Base-by-base conservation (phyloP, 2,329 filamentous ascomycete species). In the Ophiocordyceps camponoti-leonardi region DNA sequence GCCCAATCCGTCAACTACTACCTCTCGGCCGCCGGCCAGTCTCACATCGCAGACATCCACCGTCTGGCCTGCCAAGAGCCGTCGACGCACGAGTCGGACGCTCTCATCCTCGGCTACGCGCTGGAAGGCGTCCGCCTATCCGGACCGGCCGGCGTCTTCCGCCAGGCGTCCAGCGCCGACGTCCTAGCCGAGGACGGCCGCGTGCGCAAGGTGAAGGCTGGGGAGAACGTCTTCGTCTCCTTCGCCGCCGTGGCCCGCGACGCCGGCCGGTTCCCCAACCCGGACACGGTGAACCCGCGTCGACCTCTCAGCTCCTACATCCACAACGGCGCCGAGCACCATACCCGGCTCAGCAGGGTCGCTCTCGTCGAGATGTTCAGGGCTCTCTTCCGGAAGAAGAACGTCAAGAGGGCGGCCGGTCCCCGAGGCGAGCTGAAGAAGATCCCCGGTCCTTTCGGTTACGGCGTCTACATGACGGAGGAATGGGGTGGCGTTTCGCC, bases 1-100 rank as follows among this genome's bases (percentile, higher is more conserved):
- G 76, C 80, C 1, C 80, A 84, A 63, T 70, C 81, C 2, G 67
- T 86, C 18, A 81, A 87, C 56, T 86, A 75, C 62, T 87, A 83
- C 56, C 69, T 87, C 6, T 72, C 74, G 0, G 64, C 71, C 3
- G 62, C 72, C 31, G 73, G 76, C 51, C 61, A 67, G 46, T 51
- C 64, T 13, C 67, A 86, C 53, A 60, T 83, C 1, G 65, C 73
- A 0, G 73, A 78, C 41, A 69, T 88, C 46, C 71, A 80, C 51
- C 64, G 64, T 18, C 64, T 83, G 14, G 75, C 84, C 26, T 63
- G 68, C 33, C 57, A 71, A 35, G 67, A 76, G 35, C 35, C 35
- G 5, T 65, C 71, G 0, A 65, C 65, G 1, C 68, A 73, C 13
- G 73, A 79, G 50, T 72, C 70, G 0, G 80, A 86, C 50, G 69